Percentiles rank a stretch among this genome's conserved stretches.
Conservation (phyloP, 2,329 filamentous ascomycete species). For the Hypocreales sp. region DNA sequence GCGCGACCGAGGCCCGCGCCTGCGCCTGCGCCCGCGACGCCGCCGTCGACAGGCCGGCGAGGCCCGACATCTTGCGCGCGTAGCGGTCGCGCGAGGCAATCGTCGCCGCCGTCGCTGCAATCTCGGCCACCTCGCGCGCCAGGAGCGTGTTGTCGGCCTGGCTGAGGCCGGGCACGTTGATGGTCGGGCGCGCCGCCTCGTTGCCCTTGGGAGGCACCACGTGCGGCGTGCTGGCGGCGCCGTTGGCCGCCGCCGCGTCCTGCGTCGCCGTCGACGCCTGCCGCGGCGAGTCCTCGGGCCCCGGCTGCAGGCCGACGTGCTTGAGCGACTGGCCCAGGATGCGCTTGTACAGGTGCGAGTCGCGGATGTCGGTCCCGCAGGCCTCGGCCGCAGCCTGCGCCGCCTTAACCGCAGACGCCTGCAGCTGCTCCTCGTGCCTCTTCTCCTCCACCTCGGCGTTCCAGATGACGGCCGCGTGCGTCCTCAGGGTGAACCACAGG, state of each 20-base stretch:
- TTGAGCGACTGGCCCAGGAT: slow-evolving; percentile 83
- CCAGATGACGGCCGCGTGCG: slow-evolving; percentile 95
- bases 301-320: slow-evolving; percentile 55
- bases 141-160: slow-evolving; percentile 70
- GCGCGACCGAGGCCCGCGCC: slow-evolving; percentile 20
- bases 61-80: slow-evolving; percentile 21
- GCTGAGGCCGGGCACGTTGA: slow-evolving; percentile 54
- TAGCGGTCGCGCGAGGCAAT: slow-evolving; percentile 63
- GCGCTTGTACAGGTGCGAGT: slow-evolving; percentile 81
- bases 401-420: slow-evolving; percentile 15
- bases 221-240: slow-evolving; percentile 41
- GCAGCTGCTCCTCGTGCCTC: slow-evolving; percentile 39
- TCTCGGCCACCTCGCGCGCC: slow-evolving; percentile 78
- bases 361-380: slow-evolving; percentile 56
- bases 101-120: slow-evolving; percentile 80
- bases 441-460: slow-evolving; percentile 72
- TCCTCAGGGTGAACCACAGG: slow-evolving; percentile 86
- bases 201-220: slow-evolving; percentile 59
- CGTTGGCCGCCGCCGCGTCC: slow-evolving; percentile 22
- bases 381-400: slow-evolving; percentile 28
- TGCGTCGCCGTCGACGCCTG: slow-evolving; percentile 20
- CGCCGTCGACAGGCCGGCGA: slow-evolving; percentile 5
- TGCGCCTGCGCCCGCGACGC: slow-evolving; percentile 13
- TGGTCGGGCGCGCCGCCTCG: slow-evolving; percentile 23
- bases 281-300: slow-evolving; percentile 29